phyloP scores from a whole-genome alignment of 805 yeast species.

The Diddensiella transvaalensis region DNA sequence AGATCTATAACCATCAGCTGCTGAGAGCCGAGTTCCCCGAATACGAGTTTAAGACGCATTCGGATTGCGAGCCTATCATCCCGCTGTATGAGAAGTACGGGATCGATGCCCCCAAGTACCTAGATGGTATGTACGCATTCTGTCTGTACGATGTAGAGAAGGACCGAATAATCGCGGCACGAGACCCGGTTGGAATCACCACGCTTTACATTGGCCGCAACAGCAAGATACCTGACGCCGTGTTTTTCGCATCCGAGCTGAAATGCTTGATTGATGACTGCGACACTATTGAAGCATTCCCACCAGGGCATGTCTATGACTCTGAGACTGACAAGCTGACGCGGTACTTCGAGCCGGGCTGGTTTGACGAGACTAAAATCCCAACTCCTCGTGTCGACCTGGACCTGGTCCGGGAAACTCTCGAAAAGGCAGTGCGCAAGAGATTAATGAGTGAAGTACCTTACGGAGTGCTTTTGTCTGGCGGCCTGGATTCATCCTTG shows the following conservation, averaged over 20 bases:
- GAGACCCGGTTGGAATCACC: conserved; percentile 98
- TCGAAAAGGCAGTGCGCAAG: conserved; percentile 96
- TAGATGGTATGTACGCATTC: conserved; percentile 99
- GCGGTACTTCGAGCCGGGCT: conserved; percentile 85
- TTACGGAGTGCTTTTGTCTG: conserved; percentile 93
- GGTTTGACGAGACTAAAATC: conserved; percentile 83
- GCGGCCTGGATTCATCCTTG: conserved; percentile 95
- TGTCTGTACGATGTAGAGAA: conserved; percentile 77
- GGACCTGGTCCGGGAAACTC: conserved; percentile 64
- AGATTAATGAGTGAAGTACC: conserved; percentile 99
- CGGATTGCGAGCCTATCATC: conserved; percentile 97
- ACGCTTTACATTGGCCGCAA: conserved; percentile 93
- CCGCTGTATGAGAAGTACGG: conserved; percentile 87
- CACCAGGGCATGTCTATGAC: conserved; percentile 97
- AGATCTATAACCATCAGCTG: conserved; percentile 93
- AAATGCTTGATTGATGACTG: conserved; percentile 93
- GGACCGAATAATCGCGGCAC: conserved; percentile 91
- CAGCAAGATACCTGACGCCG: conserved; percentile 61
- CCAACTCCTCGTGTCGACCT: conserved; percentile 78
- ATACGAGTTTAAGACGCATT: conserved; percentile 76
- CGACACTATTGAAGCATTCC: conserved; percentile 89
- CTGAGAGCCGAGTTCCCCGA: conserved; percentile 71
- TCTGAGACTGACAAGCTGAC: conserved; percentile 80
- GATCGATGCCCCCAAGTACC: conserved; percentile 81
- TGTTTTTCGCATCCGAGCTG: conserved; percentile 90